Evolutionary conservation across 73 alveolate species (phyloP).

Genomic region (Symbiodinium natans): DNA sequence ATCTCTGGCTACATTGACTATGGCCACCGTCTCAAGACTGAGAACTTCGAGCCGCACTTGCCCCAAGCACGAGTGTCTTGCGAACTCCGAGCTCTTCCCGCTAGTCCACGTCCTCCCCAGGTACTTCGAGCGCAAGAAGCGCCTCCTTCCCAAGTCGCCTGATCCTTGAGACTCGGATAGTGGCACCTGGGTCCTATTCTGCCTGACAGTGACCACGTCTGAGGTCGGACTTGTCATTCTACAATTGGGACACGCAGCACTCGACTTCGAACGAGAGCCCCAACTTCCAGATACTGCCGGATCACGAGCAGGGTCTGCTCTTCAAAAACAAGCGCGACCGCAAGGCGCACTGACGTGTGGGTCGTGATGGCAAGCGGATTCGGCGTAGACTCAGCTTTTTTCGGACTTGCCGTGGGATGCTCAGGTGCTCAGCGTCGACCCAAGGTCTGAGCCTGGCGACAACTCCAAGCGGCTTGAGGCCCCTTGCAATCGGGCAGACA

Average conservation of each 20-base stretch:
- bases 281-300: slow-evolving; percentile 96
- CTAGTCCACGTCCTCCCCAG: not conserved
- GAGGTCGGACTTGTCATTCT: slow-evolving; percentile 97
- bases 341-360: slow-evolving; percentile 55
- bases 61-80: not conserved
- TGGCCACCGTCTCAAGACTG: slow-evolving; percentile 98
- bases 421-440: slow-evolving; percentile 98
- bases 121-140: slow-evolving; percentile 98
- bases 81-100: not conserved
- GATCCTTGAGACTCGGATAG: not conserved
- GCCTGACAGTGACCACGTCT: not conserved
- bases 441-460: slow-evolving; percentile 98
- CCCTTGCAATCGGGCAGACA: slow-evolving; percentile 95
- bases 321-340: slow-evolving; percentile 99
- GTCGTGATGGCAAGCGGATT: not conserved
- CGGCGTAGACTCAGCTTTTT: not conserved
- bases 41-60: slow-evolving; percentile 96
- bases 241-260: slow-evolving; percentile 98
- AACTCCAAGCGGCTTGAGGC: slow-evolving; percentile 98
- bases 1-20: slow-evolving; percentile 99
- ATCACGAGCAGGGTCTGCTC: slow-evolving; percentile 97
- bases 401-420: not conserved
- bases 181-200: not conserved
- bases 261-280: slow-evolving; percentile 98
- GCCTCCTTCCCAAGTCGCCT: slow-evolving; percentile 97